phyloP scores from a whole-genome alignment of 2,329 filamentous ascomycete genomes.

The Fusarium pseudonygamai region DNA sequence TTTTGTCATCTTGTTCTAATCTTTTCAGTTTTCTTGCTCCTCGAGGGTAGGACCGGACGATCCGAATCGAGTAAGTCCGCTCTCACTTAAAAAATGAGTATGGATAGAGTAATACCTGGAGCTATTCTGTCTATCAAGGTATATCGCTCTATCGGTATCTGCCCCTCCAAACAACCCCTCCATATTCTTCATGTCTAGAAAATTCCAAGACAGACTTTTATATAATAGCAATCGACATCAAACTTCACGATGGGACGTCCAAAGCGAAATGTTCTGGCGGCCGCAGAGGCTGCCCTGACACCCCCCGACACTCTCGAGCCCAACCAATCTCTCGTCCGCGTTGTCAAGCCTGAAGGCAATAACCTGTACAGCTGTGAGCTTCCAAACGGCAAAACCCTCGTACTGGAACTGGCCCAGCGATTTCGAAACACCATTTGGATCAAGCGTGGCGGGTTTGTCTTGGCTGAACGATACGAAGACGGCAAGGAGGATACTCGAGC shows the following conservation, averaged over 20 bases:
- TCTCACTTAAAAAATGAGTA: not conserved
- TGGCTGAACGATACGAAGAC: constrained; percentile 75
- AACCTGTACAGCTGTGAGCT: constrained; percentile 85
- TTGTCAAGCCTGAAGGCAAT: constrained; percentile 86
- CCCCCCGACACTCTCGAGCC: constrained; percentile 67
- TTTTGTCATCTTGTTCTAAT: not conserved
- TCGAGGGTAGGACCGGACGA: not conserved
- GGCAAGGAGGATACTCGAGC: constrained; percentile 80
- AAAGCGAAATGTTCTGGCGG: constrained; percentile 80
- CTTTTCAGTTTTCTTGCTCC: not conserved
- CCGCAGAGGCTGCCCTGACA: constrained; percentile 74
- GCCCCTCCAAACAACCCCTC: constrained; percentile 36
- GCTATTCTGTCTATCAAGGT: not conserved
- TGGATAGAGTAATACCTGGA: constrained; percentile 18
- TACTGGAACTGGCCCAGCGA: constrained; percentile 83
- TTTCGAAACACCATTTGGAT: constrained; percentile 97
- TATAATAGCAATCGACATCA: not conserved
- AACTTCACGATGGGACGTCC: constrained; percentile 48
- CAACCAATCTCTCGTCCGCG: constrained; percentile 76
- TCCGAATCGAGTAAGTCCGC: constrained; percentile 21
- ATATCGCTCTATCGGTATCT: constrained; percentile 28
- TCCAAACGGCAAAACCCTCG: constrained; percentile 70
- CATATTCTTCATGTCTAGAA: constrained; percentile 18
- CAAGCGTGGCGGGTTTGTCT: constrained; percentile 85
- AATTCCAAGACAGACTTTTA: not conserved